Evolutionary conservation across 2,329 filamentous ascomycete genomes (phyloP).

Genomic region (Hysterium pulicare): DNA sequence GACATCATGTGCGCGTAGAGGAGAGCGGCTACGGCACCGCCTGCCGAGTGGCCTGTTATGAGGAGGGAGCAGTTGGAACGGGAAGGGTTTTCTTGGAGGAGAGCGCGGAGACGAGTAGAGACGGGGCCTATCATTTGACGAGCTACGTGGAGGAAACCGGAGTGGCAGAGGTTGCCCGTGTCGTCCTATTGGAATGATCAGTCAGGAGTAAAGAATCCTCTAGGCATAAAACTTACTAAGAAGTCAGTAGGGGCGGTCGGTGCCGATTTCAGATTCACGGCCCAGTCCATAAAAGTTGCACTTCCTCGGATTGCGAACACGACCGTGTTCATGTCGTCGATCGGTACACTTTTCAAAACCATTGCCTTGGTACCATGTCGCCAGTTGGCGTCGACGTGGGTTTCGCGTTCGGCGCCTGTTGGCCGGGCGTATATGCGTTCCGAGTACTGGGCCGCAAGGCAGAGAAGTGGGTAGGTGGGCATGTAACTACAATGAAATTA

Average conservation of each 20-base stretch:
- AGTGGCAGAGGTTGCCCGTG: conserved; percentile 70
- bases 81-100: conserved; percentile 69
- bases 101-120: conserved; percentile 63
- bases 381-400: conserved; percentile 70
- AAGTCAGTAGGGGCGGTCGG: conserved; percentile 66
- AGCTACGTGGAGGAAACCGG: conserved; percentile 75
- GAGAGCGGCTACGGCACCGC: conserved; percentile 76
- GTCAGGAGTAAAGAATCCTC: conserved; percentile 7
- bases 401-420: conserved; percentile 59
- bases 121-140: conserved; percentile 72
- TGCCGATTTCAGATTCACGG: conserved; percentile 71
- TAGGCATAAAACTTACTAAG: conserved; percentile 46
- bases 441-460: conserved; percentile 74
- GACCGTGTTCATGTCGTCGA: conserved; percentile 74
- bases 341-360: conserved; percentile 75
- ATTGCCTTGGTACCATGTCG: conserved; percentile 76
- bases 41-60: conserved; percentile 83
- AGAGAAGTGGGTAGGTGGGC: conserved; percentile 72
- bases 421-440: conserved; percentile 65
- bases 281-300: conserved; percentile 80
- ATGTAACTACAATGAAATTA: conserved; percentile 57
- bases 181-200: conserved; percentile 55
- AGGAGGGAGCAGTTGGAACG: conserved; percentile 66
- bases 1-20: conserved; percentile 80
- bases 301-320: conserved; percentile 82